These are phyloP conservation scores for Phytophthora cryptogea DNA, from an alignment of 352 stramenopile genomes.

Conservation along the genomic window DNA sequence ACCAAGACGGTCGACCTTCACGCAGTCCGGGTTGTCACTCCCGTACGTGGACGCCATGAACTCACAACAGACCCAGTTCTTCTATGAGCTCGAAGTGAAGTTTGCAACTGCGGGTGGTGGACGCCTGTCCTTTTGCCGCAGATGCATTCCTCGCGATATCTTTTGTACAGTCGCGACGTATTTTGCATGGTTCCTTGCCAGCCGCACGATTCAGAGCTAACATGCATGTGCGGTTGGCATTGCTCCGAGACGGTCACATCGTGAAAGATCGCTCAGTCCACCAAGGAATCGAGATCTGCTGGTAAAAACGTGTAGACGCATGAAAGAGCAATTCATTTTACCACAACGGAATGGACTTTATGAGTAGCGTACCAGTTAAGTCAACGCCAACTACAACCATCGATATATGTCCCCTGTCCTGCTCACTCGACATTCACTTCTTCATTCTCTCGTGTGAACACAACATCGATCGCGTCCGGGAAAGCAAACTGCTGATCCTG, in stretches of 20 bases:
- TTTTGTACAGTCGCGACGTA: neutral
- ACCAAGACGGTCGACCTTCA: slow-evolving; percentile 4
- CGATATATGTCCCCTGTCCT: too few species aligned
- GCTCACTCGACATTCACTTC: too few species aligned
- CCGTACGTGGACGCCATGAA: slow-evolving; percentile 7
- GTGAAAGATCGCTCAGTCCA: neutral
- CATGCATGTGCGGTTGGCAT: neutral
- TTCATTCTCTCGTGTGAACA: too few species aligned
- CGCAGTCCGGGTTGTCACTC: slow-evolving; percentile 9
- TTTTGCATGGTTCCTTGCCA: neutral
- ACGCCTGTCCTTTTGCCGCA: too few species aligned
- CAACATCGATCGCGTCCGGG: too few species aligned
- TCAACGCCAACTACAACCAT: too few species aligned
- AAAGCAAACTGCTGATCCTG: too few species aligned
- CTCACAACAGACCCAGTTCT: too few species aligned
- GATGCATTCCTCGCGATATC: neutral
- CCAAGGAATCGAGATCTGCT: too few species aligned
- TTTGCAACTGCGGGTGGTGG: neutral
- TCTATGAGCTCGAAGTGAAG: neutral
- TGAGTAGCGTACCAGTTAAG: too few species aligned
- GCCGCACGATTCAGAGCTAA: neutral
- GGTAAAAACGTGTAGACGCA: neutral
- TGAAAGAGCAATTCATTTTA: too few species aligned
- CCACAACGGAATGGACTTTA: too few species aligned
- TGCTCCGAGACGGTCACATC: neutral